phyloP scores from a whole-genome alignment of 805 yeast genomes.

The Ogataea minuta region DNA sequence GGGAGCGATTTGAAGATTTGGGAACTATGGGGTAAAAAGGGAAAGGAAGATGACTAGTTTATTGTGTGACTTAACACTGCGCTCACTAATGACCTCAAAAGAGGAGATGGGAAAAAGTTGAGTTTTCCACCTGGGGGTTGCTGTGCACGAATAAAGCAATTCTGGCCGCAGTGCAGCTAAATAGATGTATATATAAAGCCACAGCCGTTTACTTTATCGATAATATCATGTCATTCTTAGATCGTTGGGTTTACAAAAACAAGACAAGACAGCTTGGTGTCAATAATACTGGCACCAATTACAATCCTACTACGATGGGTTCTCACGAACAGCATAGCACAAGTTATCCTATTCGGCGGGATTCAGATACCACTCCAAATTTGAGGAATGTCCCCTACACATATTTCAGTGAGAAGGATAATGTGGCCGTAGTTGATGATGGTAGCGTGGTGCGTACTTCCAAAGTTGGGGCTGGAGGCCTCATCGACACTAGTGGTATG shows the following conservation, averaged over 20 bases:
- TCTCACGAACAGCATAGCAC: slow-evolving; percentile 15
- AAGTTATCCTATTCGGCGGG: slow-evolving; percentile 7
- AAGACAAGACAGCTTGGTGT: slow-evolving; percentile 19
- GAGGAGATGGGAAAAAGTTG: slow-evolving; percentile 8
- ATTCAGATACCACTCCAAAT: slow-evolving; percentile 27
- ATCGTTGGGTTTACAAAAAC: slow-evolving; percentile 34
- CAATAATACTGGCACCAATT: slow-evolving; percentile 28
- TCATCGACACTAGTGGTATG: slow-evolving; percentile 2
- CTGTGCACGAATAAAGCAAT: slow-evolving; percentile 4
- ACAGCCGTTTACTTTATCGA: background rate
- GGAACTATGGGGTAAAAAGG: slow-evolving; percentile 12
- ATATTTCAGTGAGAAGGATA: slow-evolving; percentile 16
- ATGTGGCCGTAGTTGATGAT: slow-evolving; percentile 3
- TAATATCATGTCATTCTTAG: slow-evolving; percentile 32
- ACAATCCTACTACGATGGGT: slow-evolving; percentile 15
- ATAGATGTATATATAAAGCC: slow-evolving; percentile 5
- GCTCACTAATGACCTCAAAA: background rate
- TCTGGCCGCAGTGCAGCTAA: slow-evolving; percentile 6
- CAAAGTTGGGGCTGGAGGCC: slow-evolving; percentile 1
- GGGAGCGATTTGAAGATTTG: slow-evolving; percentile 12
- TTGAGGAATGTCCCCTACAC: slow-evolving; percentile 32
- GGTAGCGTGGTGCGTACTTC: slow-evolving; percentile 3
- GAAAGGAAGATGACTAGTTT: slow-evolving; percentile 4
- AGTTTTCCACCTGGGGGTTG: slow-evolving; percentile 9
- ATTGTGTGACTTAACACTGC: slow-evolving; percentile 1